Evolutionary conservation across 2,329 filamentous ascomycete genomes (phyloP).

Genomic region (Trichophyton benhamiae): DNA sequence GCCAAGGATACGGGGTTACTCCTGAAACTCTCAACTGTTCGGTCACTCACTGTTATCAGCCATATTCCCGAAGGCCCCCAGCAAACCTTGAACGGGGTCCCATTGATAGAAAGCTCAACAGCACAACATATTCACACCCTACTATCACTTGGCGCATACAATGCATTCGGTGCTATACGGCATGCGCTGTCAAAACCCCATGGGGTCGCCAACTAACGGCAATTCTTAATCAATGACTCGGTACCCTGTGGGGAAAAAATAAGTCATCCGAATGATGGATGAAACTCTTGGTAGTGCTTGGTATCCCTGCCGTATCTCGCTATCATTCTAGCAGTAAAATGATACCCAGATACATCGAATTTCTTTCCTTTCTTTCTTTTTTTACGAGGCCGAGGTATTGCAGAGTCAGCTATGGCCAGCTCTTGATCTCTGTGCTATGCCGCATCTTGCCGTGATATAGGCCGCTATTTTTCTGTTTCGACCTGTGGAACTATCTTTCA

Average conservation of each 20-base stretch:
- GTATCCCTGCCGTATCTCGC: neutral
- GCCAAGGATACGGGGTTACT: neutral
- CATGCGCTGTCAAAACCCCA: neutral
- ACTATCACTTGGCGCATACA: neutral
- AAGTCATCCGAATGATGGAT: neutral
- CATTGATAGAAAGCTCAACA: neutral
- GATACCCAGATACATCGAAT: neutral
- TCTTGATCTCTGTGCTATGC: neutral
- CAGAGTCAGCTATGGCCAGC: neutral
- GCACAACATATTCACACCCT: neutral
- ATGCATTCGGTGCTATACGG: neutral
- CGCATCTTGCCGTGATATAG: neutral
- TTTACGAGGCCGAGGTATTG: neutral
- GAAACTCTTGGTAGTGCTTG: slow-evolving; percentile 2
- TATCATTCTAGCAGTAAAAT: neutral
- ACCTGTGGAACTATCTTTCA: neutral
- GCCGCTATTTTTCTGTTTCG: neutral
- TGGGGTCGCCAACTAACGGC: neutral
- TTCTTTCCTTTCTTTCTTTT: neutral
- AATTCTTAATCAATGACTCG: neutral
- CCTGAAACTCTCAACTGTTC: neutral
- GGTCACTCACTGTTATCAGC: neutral
- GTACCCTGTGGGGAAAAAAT: neutral
- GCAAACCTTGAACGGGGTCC: neutral
- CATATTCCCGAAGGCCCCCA: neutral